Base-by-base conservation (phyloP, 1,139 yeast species). In the Ogataea hybrid region DNA sequence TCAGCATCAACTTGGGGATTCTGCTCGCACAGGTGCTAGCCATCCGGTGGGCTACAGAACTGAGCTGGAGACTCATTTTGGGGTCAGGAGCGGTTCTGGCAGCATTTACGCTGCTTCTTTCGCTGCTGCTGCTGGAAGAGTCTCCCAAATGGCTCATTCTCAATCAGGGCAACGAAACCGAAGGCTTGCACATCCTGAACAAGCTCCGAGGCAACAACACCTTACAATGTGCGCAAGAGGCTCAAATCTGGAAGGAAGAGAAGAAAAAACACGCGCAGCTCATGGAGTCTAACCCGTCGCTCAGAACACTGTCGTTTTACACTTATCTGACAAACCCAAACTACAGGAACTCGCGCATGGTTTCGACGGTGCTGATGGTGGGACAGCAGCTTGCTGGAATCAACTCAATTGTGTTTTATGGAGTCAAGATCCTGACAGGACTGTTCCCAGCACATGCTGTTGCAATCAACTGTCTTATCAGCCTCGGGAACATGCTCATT, bases 381-480 rank as follows among this genome's bases (percentile, higher is more conserved):
- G 82, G 90, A 22, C 97, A 92, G 64, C 98, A 92, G 61, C 77
- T 90, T 49, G 81, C 90, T 54, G 98, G 98, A 21, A 86, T 92
- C 59, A 92, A 92, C 63, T 80, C 96, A 1, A 88, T 92, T 48
- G 79, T 90, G 20, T 88, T 90, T 61, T 92, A 90, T 61, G 97
- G 98, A 4, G 96, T 89, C 4, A 77, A 87, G 6, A 85, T 90
- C 4, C 70, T 92, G 42, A 72, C 83, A 15, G 69, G 77, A 6
- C 69, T 84, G 3, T 73, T 86, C 52, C 96, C 97, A 2, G 67
- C 74, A 16, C 71, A 77, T 44, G 84, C 96, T 3, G 75, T 85
- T 8, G 55, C 72, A 23, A 77, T 89, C 48, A 89, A 88, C 58
- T 81, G 92, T 54, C 61, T 81, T 41, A 83, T 92, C 29, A 84